Base-by-base conservation (phyloP, 345 rosid species). In the Gossypium thurberi region DNA sequence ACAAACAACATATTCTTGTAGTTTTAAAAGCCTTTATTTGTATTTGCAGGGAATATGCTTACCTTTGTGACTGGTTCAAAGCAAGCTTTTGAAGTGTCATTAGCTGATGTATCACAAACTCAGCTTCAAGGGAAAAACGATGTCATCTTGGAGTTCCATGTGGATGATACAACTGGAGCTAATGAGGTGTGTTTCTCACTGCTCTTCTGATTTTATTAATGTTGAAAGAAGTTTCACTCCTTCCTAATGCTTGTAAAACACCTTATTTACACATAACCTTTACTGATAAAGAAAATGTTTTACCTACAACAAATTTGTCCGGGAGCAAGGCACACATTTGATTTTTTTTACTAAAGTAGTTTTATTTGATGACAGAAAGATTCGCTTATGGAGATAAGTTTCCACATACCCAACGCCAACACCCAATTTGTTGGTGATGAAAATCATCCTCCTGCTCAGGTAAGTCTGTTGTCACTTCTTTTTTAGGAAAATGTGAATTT, bases 131-230 rank as follows among this genome's bases (percentile, higher is more conserved):
- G 97, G 69, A 93, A 95, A 78, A 89, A 89, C 78, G 98, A 95
- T 78, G 99, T 95, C 57, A 69, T 89, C 33, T 83, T 95, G 87
- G 94, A 95, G 90, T 95, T 95, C 84, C 99, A 95, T 75, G 91
- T 91, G 53, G 97, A 92, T 90, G 99, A 95, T 77, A 92, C 96
- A 12, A 85, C 97, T 70, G 98, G 99, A 77, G 99, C 96, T 69
- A 95, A 91, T 80, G 99, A 92, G 96, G 99, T 92, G 11, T 50
- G 78, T 74, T 69, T 42, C 28, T 69, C 42, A 48, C 40, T 73
- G 6, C 6, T 26, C 47, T 64, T 47, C 53, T 63, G 72, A 69
- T 69, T 17, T 62, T 23, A 33, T 74, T n/a, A 28, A 51, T 37
- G 11, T 50, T 52, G 43, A 14, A 58, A 23, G 65, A 56, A 23